Evolutionary conservation across 139 green algal genomes (phyloP), one percentile per base, ranked within the genome.

Genomic region (Volvox reticuliferus): DNA sequence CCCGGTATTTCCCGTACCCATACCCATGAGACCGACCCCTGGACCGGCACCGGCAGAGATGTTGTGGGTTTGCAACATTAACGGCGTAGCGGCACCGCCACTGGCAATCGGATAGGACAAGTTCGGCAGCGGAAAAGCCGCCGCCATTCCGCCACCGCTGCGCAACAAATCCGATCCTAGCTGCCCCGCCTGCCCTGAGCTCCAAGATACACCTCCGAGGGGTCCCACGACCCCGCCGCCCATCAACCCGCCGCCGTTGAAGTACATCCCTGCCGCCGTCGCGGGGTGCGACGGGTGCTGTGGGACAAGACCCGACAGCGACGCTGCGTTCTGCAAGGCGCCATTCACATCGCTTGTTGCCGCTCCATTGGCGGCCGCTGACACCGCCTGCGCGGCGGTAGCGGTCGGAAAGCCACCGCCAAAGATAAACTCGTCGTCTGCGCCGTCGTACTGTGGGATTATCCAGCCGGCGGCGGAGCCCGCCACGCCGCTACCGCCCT

Each of bases 381-480:
- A 6, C 0, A 12, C 30, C 32, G 76, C 76, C 32, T 82, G 76
- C 21, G 76, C 9, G 32, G 33, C 76, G 76, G 76, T 20, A 13
- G 32, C 76, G 33, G 73, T 80, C 73, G 28, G 6, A 33, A 62
- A 55, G 30, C 76, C 76, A 30, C 28, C 32, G 24, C 36, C 81
- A 1, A 35, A 18, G 19, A 44, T 61, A 30, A n/a, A 28, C n/a
- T 89, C 85, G 50, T 89, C 85, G 14, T 61, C 85, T 1, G 85
- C 69, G 5, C 85, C 85, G 85, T 89, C 85, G 44, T 62, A 69
- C 69, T 89, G 85, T 9, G 85, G 85, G 17, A 89, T 89, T 63
- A 30, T 79, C 71, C 71, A 79, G 22, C 18, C 26, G 71, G 21
- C 28, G 26, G 71, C 71, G 18, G 71, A 79, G 30, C 22, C 78